Base-by-base conservation (phyloP, 2,329 filamentous ascomycete species). In the Trichocomaceae sp. region DNA sequence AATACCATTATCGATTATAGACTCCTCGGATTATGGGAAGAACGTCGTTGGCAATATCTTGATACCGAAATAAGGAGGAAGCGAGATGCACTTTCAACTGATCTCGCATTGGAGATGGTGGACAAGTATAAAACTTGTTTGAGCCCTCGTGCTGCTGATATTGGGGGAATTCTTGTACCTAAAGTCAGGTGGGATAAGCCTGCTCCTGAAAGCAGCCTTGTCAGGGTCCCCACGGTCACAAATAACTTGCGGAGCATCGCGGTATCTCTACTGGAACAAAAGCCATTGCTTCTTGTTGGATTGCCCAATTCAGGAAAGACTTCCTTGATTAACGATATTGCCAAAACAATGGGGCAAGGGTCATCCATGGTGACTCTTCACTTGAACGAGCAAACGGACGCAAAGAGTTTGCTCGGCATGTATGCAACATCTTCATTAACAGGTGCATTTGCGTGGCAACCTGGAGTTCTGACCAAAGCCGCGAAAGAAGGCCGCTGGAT, bases 381-480 rank as follows among this genome's bases (percentile, higher is more conserved):
- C 71, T 77, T 99, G 33, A 99, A 99, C 67, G 93, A 97, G 71
- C 95, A 99, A 71, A 97, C 91, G 2, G 93, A 99, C 72, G 91
- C 92, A 0, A 99, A 99, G 71, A 88, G 95, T 75, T 82, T 99
- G 41, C 83, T 99, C 59, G 93, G 93, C 3, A 83, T 97, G 68
- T 97, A 99, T 72, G 88, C 92, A 1, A 93, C 90, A 20, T 91
- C 90, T 56, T 83, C 87, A 15, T 87, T 86, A 58, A 91, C 90
- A 1, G 91, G 91, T 1, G 91, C 88, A 9, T 99, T 99, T 68
- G 82, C 83, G 50, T 99, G 93, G 93, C 84, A 88, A 57, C 83
- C 93, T 2, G 93, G 93, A 72, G 88, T 97, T 19, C 76, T 99
- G 62, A 96, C 93, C 0, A 95, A 90, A 29, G 95, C 95, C 35